Evolutionary conservation across 2,329 filamentous ascomycete genomes (phyloP), one percentile per base, ranked within the genome.

Genomic region (Stenocarpella maydis): DNA sequence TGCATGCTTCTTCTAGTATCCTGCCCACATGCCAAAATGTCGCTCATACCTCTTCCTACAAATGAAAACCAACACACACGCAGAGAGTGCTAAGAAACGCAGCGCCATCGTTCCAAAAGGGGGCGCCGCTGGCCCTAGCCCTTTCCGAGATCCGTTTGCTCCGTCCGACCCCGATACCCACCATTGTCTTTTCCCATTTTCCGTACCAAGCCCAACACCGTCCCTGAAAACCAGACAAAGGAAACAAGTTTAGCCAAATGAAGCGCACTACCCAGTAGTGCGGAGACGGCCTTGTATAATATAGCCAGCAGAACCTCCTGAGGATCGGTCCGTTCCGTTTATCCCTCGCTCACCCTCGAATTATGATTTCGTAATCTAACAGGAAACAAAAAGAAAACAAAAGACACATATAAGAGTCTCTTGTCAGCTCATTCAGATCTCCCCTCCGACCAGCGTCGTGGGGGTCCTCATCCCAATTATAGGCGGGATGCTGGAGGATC

Each of bases 401-500:
- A 24, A 37, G 17, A 49, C 21, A 12, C 34, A 17, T 34, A 1
- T n/a, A 9, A 28, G 21, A n/a, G 15, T 31, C 24, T 43, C 21
- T 6, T 6, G 26, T 17, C 9, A 2, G 15, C 15, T 17, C 28
- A 21, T 19, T 67, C 31, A 58, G 17, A 67, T 58, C 5, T 41
- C 41, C 17, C 65, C 52, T 15, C 52, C 65, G 17, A 67, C 37
- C 24, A 54, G 15, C 12, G 45, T 28, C 24, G 28, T 50, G 21
- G 28, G n/a, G 17, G 41, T 64, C 47, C 60, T 50, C 53, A 69
- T 53, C 7, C 69, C 58, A 53, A 71, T 60, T 21, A 61, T 52
- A 10, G 69, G 63, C 12, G 67, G 63, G 43, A 60, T 67, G 45
- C 70, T 69, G 37, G 50, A 64, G 7, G 50, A 65, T 15, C 66